A percentile compares a stretch with the other conserved stretches of the same genome.
Conservation (phyloP, 2,329 filamentous ascomycete genomes). For the Aureobasidium subglaciale region DNA sequence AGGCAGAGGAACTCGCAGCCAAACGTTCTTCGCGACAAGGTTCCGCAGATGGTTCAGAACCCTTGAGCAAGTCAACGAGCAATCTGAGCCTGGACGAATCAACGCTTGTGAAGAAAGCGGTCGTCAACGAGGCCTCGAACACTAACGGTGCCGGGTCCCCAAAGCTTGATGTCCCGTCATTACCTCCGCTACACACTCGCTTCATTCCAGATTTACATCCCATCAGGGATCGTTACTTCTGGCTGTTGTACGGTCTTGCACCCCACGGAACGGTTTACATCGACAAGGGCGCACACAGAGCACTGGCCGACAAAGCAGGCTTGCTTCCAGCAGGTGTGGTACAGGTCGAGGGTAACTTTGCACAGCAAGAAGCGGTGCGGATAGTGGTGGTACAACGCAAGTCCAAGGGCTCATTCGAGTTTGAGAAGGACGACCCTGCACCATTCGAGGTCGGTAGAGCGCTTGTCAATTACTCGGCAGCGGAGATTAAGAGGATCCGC, state of each 20-base stretch:
- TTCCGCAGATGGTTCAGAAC: neutral
- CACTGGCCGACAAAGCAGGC: conserved; percentile 74
- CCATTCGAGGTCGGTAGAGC: conserved; percentile 71
- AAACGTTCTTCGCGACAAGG: conserved; percentile 1
- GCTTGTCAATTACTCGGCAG: conserved; percentile 85
- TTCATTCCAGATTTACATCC: conserved; percentile 80
- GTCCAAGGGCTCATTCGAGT: conserved; percentile 20
- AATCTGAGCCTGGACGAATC: neutral
- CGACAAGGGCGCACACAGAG: conserved; percentile 78
- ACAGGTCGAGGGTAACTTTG: conserved; percentile 80
- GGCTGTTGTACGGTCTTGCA: conserved; percentile 86
- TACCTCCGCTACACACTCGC: conserved; percentile 70
- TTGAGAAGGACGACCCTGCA: conserved; percentile 45
- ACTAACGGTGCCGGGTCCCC: conserved; percentile 23
- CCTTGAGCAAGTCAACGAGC: conserved; percentile 20
- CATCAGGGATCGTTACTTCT: conserved; percentile 91
- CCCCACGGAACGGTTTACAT: conserved; percentile 91
- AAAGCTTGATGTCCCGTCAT: conserved; percentile 26
- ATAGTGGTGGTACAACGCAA: conserved; percentile 67
- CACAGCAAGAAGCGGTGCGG: conserved; percentile 85
- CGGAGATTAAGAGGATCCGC: conserved; percentile 76
- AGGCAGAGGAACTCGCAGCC: conserved; percentile 28
- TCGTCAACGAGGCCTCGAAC: conserved; percentile 17
- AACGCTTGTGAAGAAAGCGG: conserved; percentile 19
- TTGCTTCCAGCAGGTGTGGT: conserved; percentile 87